Evolutionary conservation across 306 rosid species (phyloP).

Genomic region (Begonia fuchsioides): DNA sequence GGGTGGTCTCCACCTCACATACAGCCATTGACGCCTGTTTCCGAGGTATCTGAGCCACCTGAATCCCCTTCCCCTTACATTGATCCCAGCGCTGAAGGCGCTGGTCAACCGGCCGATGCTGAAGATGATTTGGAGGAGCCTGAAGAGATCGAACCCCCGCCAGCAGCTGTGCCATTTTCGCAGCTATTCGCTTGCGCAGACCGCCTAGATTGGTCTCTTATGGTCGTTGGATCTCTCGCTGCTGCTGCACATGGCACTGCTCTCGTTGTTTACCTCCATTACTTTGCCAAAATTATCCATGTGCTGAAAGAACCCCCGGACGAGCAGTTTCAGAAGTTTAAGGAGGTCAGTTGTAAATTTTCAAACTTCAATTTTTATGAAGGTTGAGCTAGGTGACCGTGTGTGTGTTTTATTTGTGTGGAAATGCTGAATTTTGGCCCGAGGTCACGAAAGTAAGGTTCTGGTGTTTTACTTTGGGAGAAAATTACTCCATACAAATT

Average conservation of each 20-base stretch:
- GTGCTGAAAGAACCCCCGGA: slow-evolving; percentile 18
- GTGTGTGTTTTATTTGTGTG: slow-evolving; percentile 1
- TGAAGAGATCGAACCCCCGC: slow-evolving; percentile 94
- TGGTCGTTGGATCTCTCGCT: slow-evolving; percentile 82
- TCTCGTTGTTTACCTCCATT: slow-evolving; percentile 84
- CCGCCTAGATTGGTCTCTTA: slow-evolving; percentile 87
- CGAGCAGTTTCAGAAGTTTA: slow-evolving; percentile 45
- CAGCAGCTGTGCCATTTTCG: slow-evolving; percentile 91
- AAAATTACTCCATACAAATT: no score
- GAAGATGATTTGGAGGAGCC: slow-evolving; percentile 86
- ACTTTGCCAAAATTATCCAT: slow-evolving; percentile 71
- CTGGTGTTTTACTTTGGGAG: no score
- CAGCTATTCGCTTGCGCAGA: slow-evolving; percentile 81
- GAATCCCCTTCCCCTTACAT: slow-evolving; percentile 93
- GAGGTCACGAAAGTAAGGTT: no score
- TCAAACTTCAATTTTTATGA: slow-evolving; percentile 17
- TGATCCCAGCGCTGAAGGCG: slow-evolving; percentile 53
- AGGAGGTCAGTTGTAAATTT: slow-evolving; percentile 41
- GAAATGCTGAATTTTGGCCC: not conserved
- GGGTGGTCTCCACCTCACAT: slow-evolving; percentile 98
- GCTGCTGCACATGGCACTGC: slow-evolving; percentile 99
- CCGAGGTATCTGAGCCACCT: slow-evolving; percentile 99
- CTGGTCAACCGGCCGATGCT: slow-evolving; percentile 61
- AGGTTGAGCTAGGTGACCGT: not conserved
- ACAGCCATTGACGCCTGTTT: slow-evolving; percentile 92